Percentiles rank a stretch among this genome's conserved stretches.
Conservation (phyloP, 352 stramenopile genomes). For the Stramenopiles sp. region DNA sequence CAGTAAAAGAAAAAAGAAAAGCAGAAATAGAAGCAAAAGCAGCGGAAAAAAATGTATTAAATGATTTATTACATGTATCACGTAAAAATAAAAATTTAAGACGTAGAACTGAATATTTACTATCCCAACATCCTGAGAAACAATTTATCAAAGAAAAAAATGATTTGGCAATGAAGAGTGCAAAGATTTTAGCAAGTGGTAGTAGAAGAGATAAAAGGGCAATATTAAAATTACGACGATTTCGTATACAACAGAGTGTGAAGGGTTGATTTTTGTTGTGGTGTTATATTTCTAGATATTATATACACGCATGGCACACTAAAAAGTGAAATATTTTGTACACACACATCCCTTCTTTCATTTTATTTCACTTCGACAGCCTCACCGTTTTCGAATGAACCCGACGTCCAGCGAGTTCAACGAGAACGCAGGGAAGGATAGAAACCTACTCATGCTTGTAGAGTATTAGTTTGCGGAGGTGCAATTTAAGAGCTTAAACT, state of each 20-base stretch:
- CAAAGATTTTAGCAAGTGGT: neutral
- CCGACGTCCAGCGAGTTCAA: too few relatives aligned
- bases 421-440: too few relatives aligned
- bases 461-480: too few relatives aligned
- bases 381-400: too few relatives aligned
- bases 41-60: neutral
- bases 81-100: neutral
- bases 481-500: too few relatives aligned
- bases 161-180: neutral
- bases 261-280: neutral
- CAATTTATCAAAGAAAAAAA: neutral
- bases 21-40: neutral
- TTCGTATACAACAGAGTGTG: neutral
- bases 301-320: too few relatives aligned
- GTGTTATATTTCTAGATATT: too few relatives aligned
- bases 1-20: neutral
- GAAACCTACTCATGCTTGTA: too few relatives aligned
- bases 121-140: neutral
- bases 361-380: too few relatives aligned
- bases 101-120: neutral
- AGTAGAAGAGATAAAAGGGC: neutral
- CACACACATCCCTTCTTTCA: too few relatives aligned
- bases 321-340: too few relatives aligned
- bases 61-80: neutral
- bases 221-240: neutral